Base-by-base conservation (phyloP, 2,329 filamentous ascomycete species). In the Pseudocercospora macadamiae region DNA sequence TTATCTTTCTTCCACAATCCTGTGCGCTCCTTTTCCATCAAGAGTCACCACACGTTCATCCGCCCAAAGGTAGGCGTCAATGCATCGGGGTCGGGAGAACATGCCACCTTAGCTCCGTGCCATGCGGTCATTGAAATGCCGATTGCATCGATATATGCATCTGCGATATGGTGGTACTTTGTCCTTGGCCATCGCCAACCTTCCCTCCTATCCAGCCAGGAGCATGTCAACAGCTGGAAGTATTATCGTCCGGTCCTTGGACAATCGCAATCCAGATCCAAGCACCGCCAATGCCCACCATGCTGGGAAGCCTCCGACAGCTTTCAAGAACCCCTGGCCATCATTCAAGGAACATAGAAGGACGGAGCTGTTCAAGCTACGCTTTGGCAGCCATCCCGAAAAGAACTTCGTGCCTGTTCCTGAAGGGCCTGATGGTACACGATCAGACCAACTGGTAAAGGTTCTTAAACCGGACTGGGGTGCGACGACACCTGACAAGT, bases 281-380 rank as follows among this genome's bases (percentile, higher is more conserved):
- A 30, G 39, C 2, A 57, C 42, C 6, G 51, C 55, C 8, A 70
- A 66, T 54, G 62, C 70, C 16, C 79, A 81, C 61, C 78, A 81
- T 65, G 64, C 77, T 21, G 76, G 74, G 30, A 71, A 55, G 21
- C 79, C 79, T 3, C 78, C 78, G 5, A 76, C 75, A 1, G 71
- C 70, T 16, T 83, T 82, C 71, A 71, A 68, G 25, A 82, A 82
- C 61, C 80, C 80, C 12, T 82, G 80, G 80, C 76, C 78, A 18
- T 82, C 79, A 2, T 66, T 63, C 34, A 62, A 63, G 8, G 67
- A 67, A 21, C 62, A 68, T 14, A 54, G 59, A 18, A 57, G 32
- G 1, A 18, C 64, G 4, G 59, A 69, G 1, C 56, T 71, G 5
- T 54, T 80, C 28, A 70, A 75, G 25, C 68, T 70, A 7, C 72